Conservation (phyloP, 495 filamentous ascomycete species). For the Evernia prunastri region DNA sequence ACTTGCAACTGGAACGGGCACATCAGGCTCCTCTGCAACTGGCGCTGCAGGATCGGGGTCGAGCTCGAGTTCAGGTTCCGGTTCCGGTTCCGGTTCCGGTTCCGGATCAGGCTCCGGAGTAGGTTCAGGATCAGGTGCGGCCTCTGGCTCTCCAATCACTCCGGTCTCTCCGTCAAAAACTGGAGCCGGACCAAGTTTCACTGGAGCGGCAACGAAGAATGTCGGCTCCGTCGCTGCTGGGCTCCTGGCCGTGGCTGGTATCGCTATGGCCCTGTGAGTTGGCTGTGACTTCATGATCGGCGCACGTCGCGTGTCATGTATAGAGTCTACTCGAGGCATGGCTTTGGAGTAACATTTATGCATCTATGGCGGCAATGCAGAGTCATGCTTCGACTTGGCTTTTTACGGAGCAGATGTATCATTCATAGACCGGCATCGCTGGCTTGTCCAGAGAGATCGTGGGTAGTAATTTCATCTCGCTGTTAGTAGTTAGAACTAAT, state of each 20-base stretch:
- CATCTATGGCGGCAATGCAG: conserved; percentile 10
- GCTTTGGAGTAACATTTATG: conserved; percentile 6
- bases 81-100: conserved; percentile 14
- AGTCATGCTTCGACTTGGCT: conserved; percentile 6
- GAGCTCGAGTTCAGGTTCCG: conserved; percentile 11
- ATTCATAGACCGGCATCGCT: conserved; percentile 6
- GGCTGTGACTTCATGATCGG: conserved; percentile 22
- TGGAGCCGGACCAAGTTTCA: conserved; percentile 19
- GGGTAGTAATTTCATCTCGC: conserved; percentile 2
- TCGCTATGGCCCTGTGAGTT: conserved; percentile 23
- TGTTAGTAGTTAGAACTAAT: conserved; percentile 8
- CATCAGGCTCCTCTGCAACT: conserved; percentile 8
- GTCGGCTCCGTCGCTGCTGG: conserved; percentile 27
- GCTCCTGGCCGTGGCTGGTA: conserved; percentile 21
- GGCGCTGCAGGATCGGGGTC: conserved; percentile 14
- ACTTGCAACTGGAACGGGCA: conserved; percentile 17
- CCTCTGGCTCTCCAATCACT: conserved; percentile 25
- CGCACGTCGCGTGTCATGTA: conserved; percentile 16
- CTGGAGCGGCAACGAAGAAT: conserved; percentile 25
- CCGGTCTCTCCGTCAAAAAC: conserved; percentile 20
- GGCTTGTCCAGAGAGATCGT: conserved; percentile 10
- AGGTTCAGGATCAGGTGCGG: conserved; percentile 10
- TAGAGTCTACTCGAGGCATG: conserved; percentile 11
- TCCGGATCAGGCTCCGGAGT: conserved; percentile 14
- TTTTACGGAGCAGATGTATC: conserved; percentile 9